A percentile compares a stretch with the other conserved stretches of the same genome.
phyloP scores from a whole-genome alignment of 192 early-diverging fungal species.

The Coemansia erecta region DNA sequence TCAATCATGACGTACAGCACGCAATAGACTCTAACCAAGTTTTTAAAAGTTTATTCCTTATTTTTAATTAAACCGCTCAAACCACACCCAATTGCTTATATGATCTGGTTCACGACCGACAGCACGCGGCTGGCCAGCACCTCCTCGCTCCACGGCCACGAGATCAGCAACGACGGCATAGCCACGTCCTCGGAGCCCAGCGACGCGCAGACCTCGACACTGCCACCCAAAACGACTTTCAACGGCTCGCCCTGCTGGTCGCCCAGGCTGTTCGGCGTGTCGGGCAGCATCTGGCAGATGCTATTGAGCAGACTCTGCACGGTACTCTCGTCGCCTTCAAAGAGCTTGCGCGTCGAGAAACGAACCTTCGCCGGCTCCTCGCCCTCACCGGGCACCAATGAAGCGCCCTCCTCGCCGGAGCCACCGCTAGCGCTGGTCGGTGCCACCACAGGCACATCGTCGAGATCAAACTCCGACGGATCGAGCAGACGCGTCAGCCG shows the following conservation, averaged over 20 bases:
- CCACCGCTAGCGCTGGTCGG: not conserved
- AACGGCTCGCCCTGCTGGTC: not conserved
- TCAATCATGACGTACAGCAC: slow-evolving; percentile 29
- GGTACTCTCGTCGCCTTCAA: slow-evolving; percentile 18
- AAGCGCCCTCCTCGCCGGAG: not conserved
- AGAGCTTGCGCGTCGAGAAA: slow-evolving; percentile 37
- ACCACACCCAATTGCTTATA: too few species aligned
- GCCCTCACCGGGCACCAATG: not conserved
- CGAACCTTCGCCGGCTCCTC: slow-evolving; percentile 12
- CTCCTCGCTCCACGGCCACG: slow-evolving; percentile 68
- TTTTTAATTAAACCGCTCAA: not conserved
- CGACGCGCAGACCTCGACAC: slow-evolving; percentile 13
- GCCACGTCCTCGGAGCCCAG: slow-evolving; percentile 4
- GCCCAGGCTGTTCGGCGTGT: slow-evolving; percentile 16
- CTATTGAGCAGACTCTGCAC: slow-evolving; percentile 11
- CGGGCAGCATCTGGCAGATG: slow-evolving; percentile 22
- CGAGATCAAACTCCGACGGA: slow-evolving; percentile 46
- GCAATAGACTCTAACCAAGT: too few species aligned
- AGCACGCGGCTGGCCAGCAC: slow-evolving; percentile 62
- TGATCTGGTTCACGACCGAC: slow-evolving; percentile 53
- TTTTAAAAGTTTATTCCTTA: not conserved
- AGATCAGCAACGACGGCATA: slow-evolving; percentile 46
- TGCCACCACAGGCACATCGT: slow-evolving; percentile 17
- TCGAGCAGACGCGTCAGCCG: slow-evolving; percentile 32
- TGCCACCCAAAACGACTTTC: slow-evolving; percentile 16